Base-by-base conservation (phyloP, 2,329 filamentous ascomycete species). In the Phialocephala subalpina region DNA sequence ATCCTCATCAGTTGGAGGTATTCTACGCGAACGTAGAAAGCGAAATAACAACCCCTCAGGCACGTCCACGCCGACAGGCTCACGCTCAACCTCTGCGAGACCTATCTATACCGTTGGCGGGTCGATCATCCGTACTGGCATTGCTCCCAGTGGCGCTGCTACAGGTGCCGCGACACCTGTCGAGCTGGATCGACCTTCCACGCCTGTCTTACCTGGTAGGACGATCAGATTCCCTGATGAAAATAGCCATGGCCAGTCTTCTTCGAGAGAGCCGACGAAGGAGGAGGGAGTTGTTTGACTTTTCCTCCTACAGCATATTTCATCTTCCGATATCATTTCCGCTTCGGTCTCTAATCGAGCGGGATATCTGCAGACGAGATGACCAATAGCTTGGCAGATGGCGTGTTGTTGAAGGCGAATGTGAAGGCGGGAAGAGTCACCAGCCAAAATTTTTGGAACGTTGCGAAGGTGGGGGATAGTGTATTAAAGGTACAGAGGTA, bases 151-250 rank as follows among this genome's bases (percentile, higher is more conserved):
- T 9, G 60, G 36, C 11, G 16, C 27, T 40, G 55, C 22, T 8
- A 14, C 29, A 36, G 56, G 49, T 18, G 14, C 62, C 40, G 22
- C 55, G 7, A n/a, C 61, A 12, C 58, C 55, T n/a, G n/a, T 27
- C 22, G 49, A 47, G 18, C 18, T 55, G 38, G 38, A 25, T 29
- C 45, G 64, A n/a, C 65, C 68, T 18, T 58, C 61, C 3, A 72
- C 69, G 16, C 69, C 72, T 7, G 64, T 63, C 14, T 58, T 67
- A 11, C 35, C 55, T 36, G 61, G 72, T 36, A 78, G 82, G 66
- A 80, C 78, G 18, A 81, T 84, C 66, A 79, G 80, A 4, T 83
- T 84, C 62, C 80, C 80, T 4, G 82, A 83, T 67, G 82, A n/a
- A n/a, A n/a, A 83, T 65, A 64, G 71, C 58, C 25, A 11, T 7